phyloP scores from a whole-genome alignment of 176 grass and related monocot species.

The Eragrostis curvula region DNA sequence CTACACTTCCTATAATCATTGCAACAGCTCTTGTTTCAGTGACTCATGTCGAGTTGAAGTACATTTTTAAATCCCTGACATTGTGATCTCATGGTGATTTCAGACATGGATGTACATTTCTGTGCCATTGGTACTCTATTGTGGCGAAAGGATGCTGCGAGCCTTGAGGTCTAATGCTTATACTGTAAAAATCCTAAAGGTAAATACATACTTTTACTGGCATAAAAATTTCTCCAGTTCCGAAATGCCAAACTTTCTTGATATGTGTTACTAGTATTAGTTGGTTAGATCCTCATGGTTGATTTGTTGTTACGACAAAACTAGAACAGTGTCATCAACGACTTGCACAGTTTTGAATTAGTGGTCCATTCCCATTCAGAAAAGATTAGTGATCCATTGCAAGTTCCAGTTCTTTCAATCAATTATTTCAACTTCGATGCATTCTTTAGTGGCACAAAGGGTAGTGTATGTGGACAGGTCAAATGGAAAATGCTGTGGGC shows the following conservation, averaged over 20 bases:
- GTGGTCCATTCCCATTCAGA: background rate
- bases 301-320: background rate
- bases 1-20: conserved; percentile 27
- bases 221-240: background rate
- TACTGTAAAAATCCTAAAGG: conserved; percentile 89
- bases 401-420: conserved; percentile 16
- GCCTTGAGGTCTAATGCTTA: conserved; percentile 91
- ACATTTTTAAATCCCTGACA: background rate
- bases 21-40: background rate
- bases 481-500: conserved; percentile 19
- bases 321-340: conserved; percentile 21
- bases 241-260: background rate
- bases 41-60: background rate
- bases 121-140: conserved; percentile 73
- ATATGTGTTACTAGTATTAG: background rate
- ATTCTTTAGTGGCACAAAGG: background rate
- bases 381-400: background rate
- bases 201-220: conserved; percentile 6
- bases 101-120: conserved; percentile 99
- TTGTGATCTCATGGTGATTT: conserved; percentile 29
- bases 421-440: conserved; percentile 26
- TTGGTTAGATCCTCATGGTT: conserved; percentile 5
- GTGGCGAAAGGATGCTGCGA: conserved; percentile 78
- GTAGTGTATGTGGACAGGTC: conserved; percentile 22
- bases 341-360: background rate